A percentile compares a stretch with the other conserved stretches of the same genome.
Evolutionary conservation across 1,139 yeast species (phyloP).

Genomic region (Kodamaea sp.): DNA sequence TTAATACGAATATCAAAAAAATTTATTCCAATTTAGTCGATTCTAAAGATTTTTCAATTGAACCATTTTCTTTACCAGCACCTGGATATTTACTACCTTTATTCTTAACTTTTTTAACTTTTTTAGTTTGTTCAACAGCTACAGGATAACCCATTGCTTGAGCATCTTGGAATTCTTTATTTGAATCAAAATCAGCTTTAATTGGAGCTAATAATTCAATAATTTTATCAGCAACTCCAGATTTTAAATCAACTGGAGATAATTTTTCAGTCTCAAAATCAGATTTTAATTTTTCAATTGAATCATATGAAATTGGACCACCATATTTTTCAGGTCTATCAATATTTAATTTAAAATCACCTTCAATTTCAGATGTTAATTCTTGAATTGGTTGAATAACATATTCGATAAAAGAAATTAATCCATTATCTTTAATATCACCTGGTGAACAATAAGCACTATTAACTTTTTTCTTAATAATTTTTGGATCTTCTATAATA

Average conservation of each 20-base stretch:
- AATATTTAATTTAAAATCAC: conserved; percentile 61
- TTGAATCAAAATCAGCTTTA: conserved; percentile 59
- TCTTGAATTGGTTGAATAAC: conserved; percentile 86
- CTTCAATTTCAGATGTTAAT: conserved; percentile 54
- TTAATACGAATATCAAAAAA: neutral
- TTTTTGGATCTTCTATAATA: conserved; percentile 81
- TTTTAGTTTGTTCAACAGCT: conserved; percentile 60
- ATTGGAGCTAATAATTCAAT: conserved; percentile 80
- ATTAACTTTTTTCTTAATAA: conserved; percentile 83
- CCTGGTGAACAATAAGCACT: conserved; percentile 97
- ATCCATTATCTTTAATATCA: conserved; percentile 84
- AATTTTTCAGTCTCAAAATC: conserved; percentile 72
- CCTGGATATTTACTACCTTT: conserved; percentile 89
- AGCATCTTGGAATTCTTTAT: conserved; percentile 71
- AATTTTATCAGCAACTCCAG: conserved; percentile 85
- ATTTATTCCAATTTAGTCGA: conserved; percentile 5
- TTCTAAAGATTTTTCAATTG: conserved; percentile 6
- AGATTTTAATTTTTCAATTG: conserved; percentile 65
- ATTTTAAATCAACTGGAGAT: conserved; percentile 90
- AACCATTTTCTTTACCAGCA: conserved; percentile 21
- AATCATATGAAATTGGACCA: conserved; percentile 73
- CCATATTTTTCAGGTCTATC: conserved; percentile 97
- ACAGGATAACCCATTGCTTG: conserved; percentile 82
- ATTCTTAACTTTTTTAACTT: conserved; percentile 69
- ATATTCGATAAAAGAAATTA: conserved; percentile 77